A percentile compares a stretch with the other conserved stretches of the same genome.
Evolutionary conservation across 2,329 filamentous ascomycete species (phyloP).

Genomic region (Trichoderma simmonsii): DNA sequence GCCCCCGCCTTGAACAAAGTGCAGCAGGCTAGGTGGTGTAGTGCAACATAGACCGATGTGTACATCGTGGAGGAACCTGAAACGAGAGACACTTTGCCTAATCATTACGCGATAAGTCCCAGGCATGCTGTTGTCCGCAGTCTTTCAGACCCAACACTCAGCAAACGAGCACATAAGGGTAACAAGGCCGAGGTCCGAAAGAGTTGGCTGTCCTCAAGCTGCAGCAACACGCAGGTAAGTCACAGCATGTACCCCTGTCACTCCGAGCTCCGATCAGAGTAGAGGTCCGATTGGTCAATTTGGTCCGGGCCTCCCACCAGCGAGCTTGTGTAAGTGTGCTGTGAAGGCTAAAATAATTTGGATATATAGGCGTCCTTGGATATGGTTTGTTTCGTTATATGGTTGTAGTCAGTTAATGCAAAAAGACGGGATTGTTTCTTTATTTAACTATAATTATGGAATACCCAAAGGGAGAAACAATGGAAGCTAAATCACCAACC

Average conservation of each 20-base stretch:
- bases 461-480: background rate
- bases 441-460: background rate
- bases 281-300: background rate
- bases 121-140: background rate
- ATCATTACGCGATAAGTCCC: no score
- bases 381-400: background rate
- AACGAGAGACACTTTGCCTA: no score
- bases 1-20: background rate
- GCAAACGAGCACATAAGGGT: background rate
- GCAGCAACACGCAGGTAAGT: no score
- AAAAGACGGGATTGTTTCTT: background rate
- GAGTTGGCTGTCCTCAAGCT: no score
- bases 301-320: background rate
- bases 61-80: no score
- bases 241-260: background rate
- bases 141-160: background rate
- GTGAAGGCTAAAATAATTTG: background rate
- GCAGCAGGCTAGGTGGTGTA: background rate
- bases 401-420: background rate
- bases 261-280: background rate
- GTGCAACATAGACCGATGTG: background rate
- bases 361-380: background rate
- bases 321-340: background rate
- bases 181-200: background rate
- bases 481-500: background rate